phyloP scores from a whole-genome alignment of 2,329 filamentous ascomycete species.

The Alternaria sp. region DNA sequence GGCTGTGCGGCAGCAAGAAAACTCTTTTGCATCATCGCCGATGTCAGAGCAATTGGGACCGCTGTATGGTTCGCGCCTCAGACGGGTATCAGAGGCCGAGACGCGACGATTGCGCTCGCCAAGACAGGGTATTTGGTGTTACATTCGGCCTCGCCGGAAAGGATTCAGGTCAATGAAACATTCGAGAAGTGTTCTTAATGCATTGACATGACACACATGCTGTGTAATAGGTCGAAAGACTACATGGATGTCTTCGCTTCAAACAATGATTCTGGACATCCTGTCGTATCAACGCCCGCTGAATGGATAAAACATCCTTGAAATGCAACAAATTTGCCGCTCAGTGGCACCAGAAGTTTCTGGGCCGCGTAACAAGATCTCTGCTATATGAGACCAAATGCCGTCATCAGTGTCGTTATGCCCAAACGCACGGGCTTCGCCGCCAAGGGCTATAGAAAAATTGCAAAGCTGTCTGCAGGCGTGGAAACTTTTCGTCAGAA shows the following conservation, averaged over 20 bases:
- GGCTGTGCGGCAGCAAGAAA: not conserved
- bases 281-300: conserved; percentile 17
- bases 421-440: conserved; percentile 11
- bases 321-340: conserved; percentile 23
- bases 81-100: not conserved
- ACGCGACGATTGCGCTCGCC: not conserved
- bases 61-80: not conserved
- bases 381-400: conserved; percentile 12
- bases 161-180: not conserved
- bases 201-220: conserved; percentile 8
- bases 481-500: conserved; percentile 23
- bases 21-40: not conserved
- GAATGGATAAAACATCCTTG: conserved; percentile 21
- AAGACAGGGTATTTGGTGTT: conserved; percentile 1
- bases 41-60: not conserved
- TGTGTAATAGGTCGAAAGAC: conserved; percentile 14
- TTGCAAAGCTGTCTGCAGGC: conserved; percentile 17
- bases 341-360: conserved; percentile 1
- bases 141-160: not conserved
- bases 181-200: not conserved
- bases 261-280: conserved; percentile 13
- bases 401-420: conserved; percentile 27
- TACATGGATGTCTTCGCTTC: conserved; percentile 8
- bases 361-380: conserved; percentile 3
- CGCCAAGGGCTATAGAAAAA: conserved; percentile 5